Percentiles rank a stretch among this genome's conserved stretches.
Conservation (phyloP, 2,329 filamentous ascomycete species). For the Xylariaceae sp. region DNA sequence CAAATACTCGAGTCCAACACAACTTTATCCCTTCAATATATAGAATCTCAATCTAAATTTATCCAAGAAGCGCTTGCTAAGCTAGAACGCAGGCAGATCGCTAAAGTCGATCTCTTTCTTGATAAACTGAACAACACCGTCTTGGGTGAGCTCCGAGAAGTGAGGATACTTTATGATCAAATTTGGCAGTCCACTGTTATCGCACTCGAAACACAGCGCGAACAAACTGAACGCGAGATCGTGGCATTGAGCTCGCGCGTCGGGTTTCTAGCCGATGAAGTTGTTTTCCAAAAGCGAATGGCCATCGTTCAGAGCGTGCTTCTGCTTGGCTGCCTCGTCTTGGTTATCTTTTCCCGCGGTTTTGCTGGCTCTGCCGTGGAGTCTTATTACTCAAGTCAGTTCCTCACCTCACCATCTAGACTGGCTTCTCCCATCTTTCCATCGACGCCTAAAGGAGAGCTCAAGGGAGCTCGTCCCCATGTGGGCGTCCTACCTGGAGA, state of each 20-base stretch:
- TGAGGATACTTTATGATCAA: conserved; percentile 89
- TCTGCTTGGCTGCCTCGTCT: conserved; percentile 81
- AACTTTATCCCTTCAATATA: conserved; percentile 90
- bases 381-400: conserved; percentile 40
- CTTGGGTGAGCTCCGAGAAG: conserved; percentile 76
- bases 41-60: conserved; percentile 92
- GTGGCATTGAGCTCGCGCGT: conserved; percentile 80
- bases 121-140: conserved; percentile 88
- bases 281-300: conserved; percentile 87
- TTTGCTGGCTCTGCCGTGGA: conserved; percentile 41
- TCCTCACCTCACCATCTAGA: conserved; percentile 32
- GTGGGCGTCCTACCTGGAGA: conserved; percentile 20
- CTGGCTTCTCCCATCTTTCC: conserved; percentile 38
- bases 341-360: conserved; percentile 79
- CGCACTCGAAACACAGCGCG: conserved; percentile 85
- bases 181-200: conserved; percentile 96
- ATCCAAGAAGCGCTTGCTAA: conserved; percentile 85
- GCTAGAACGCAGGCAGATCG: conserved; percentile 84
- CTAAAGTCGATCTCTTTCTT: conserved; percentile 83
- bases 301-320: conserved; percentile 89
- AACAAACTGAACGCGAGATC: conserved; percentile 83
- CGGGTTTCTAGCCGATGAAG: conserved; percentile 90
- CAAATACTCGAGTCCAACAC: conserved; percentile 91
- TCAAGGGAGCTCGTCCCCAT: conserved; percentile 8
- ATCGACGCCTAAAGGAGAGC: conserved; percentile 32